A percentile compares a stretch with the other conserved stretches of the same genome.
These are phyloP conservation scores for Xylaria sp. DNA, from an alignment of 2,329 filamentous ascomycete genomes.

Conservation along the genomic window DNA sequence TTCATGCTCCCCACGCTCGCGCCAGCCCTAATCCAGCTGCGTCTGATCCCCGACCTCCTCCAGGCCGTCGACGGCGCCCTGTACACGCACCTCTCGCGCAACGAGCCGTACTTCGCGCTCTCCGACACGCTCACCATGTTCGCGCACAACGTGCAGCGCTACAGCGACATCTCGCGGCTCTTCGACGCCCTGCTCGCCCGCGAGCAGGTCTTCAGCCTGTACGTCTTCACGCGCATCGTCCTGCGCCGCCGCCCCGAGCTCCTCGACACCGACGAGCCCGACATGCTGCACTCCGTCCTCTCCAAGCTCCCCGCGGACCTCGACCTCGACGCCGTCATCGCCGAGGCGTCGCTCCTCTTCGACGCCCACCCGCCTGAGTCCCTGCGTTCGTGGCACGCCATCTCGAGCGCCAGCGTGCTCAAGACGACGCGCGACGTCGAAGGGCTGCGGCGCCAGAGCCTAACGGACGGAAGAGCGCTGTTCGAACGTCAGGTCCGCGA, in stretches of 20 bases:
- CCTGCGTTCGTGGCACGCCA: conserved; percentile 75
- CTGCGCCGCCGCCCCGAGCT: conserved; percentile 83
- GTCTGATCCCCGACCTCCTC: conserved; percentile 85
- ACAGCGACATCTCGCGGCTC: conserved; percentile 86
- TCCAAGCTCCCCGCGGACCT: conserved; percentile 86
- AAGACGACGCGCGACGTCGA: conserved; percentile 77
- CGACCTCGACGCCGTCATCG: conserved; percentile 81
- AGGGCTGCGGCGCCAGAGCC: conserved; percentile 63
- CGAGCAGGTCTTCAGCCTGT: conserved; percentile 89
- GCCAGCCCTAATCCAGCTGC: conserved; percentile 85
- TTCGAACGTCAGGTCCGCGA: conserved; percentile 79
- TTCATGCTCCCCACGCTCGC: conserved; percentile 94
- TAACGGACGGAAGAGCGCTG: conserved; percentile 72
- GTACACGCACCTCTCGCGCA: conserved; percentile 77
- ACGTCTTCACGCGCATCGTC: conserved; percentile 91
- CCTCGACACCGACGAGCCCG: conserved; percentile 83
- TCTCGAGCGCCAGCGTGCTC: conserved; percentile 82
- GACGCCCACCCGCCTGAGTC: conserved; percentile 75
- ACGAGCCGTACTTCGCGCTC: conserved; percentile 90
- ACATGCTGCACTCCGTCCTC: conserved; percentile 90
- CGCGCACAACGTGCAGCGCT: conserved; percentile 92
- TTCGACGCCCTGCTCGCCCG: conserved; percentile 92
- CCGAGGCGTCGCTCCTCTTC: conserved; percentile 72
- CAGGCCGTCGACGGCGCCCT: conserved; percentile 76
- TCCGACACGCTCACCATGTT: conserved; percentile 96